phyloP scores from a whole-genome alignment of 257 asterid genomes.

The Lithospermum erythrorhizon region DNA sequence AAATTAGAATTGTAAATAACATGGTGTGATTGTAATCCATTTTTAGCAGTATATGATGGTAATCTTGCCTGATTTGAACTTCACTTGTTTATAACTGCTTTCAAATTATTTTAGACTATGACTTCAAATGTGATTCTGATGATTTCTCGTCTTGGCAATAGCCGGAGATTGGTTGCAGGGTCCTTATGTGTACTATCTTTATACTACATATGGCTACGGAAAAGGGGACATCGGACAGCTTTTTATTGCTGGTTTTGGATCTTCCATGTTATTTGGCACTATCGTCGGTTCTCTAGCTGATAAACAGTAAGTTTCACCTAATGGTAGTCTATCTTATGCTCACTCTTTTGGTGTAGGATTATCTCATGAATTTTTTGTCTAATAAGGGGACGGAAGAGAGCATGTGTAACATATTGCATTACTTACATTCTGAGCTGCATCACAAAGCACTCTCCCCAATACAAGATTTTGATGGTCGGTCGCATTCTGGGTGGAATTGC shows the following conservation, averaged over 20 bases:
- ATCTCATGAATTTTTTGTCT: conserved; percentile 15
- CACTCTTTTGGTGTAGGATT: background rate
- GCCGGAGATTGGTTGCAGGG: conserved; percentile 58
- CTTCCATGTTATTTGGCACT: conserved; percentile 52
- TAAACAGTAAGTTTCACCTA: conserved; percentile 27
- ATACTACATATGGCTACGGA: conserved; percentile 34
- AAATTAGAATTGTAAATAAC: too few relatives aligned
- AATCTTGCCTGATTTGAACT: background rate
- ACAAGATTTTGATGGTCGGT: conserved; percentile 81
- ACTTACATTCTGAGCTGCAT: conserved; percentile 87
- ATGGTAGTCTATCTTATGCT: background rate
- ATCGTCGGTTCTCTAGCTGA: conserved; percentile 50
- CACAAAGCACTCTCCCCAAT: conserved; percentile 92
- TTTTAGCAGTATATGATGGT: too few relatives aligned
- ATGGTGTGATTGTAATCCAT: too few relatives aligned
- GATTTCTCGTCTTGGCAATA: conserved; percentile 15
- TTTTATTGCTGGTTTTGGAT: conserved; percentile 48
- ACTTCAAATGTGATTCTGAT: conserved; percentile 6
- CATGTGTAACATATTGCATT: conserved; percentile 82
- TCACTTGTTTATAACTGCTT: background rate
- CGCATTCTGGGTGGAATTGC: conserved; percentile 95
- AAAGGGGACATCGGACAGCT: conserved; percentile 50
- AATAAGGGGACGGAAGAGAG: conserved; percentile 91
- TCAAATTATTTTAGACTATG: background rate
- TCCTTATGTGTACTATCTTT: conserved; percentile 45